These are phyloP conservation scores for Leishmania amazonensis DNA, from an alignment of 208 protist genomes.

Conservation along the genomic window DNA sequence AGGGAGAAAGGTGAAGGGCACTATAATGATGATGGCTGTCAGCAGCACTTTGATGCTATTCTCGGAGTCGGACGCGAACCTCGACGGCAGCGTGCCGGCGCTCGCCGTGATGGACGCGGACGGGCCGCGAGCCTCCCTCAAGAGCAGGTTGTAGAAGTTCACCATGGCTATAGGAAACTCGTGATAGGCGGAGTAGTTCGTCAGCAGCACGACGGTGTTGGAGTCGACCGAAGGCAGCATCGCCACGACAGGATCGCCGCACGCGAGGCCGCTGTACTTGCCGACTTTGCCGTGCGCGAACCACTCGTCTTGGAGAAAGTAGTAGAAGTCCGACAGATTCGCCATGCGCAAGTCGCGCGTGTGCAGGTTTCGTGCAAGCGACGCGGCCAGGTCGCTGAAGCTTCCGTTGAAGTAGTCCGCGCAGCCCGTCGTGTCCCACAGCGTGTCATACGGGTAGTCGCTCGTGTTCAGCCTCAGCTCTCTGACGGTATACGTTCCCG, in stretches of 20 bases:
- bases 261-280: constrained; percentile 6
- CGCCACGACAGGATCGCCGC: constrained; percentile 1
- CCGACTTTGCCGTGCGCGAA: constrained; percentile 13
- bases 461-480: not conserved
- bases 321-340: constrained; percentile 26
- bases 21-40: constrained; percentile 47
- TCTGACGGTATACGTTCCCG: constrained; percentile 9
- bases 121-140: not conserved
- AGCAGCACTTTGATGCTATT: constrained; percentile 16
- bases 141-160: constrained; percentile 24
- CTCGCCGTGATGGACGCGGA: constrained; percentile 5
- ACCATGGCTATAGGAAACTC: constrained; percentile 35
- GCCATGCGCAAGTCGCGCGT: not conserved
- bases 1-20: constrained; percentile 68
- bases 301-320: constrained; percentile 18
- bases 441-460: constrained; percentile 14
- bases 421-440: constrained; percentile 25
- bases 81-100: constrained; percentile 12
- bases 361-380: not conserved
- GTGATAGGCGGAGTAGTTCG: constrained; percentile 12
- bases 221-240: not conserved
- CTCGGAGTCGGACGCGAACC: not conserved
- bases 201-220: constrained; percentile 12
- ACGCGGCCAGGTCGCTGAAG: not conserved
- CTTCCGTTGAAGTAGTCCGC: constrained; percentile 1